Evolutionary conservation across 2,329 filamentous ascomycete species (phyloP).

Genomic region (Phaeosphaeriaceae sp.): DNA sequence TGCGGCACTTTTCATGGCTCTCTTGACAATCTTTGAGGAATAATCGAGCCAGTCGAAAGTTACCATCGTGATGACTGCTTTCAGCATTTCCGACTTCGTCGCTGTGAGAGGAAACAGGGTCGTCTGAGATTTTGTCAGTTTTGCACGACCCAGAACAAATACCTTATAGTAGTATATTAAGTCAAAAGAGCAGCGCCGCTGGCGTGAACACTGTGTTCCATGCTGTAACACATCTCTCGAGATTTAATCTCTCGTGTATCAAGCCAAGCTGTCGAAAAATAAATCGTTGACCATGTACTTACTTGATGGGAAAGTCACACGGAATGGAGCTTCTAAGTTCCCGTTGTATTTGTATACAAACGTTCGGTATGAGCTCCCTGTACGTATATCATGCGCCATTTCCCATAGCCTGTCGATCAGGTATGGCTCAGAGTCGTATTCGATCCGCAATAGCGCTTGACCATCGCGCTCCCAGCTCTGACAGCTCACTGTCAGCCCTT

Average conservation of each 20-base stretch:
- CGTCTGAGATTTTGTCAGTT: not conserved
- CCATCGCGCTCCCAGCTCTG: not conserved
- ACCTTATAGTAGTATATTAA: not conserved
- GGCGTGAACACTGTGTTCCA: not conserved
- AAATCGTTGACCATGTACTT: not conserved
- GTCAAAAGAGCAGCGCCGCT: not conserved
- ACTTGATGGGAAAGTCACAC: not conserved
- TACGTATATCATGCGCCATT: not conserved
- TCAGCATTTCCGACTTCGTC: not conserved
- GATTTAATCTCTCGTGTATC: not conserved
- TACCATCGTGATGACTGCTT: not conserved
- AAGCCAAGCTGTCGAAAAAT: not conserved
- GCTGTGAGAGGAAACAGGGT: not conserved
- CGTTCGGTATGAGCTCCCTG: not conserved
- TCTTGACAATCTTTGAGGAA: constrained; percentile 9
- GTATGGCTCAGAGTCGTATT: not conserved
- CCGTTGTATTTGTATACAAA: not conserved
- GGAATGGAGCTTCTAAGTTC: not conserved
- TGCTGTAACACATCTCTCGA: not conserved
- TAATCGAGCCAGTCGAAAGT: constrained; percentile 2
- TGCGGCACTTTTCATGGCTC: constrained; percentile 5
- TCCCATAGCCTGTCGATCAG: constrained; percentile 3
- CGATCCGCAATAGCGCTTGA: not conserved
- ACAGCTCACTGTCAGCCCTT: not conserved
- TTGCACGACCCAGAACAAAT: not conserved